Conservation (phyloP, 2,329 filamentous ascomycete species). For the Diplodia intermedia region DNA sequence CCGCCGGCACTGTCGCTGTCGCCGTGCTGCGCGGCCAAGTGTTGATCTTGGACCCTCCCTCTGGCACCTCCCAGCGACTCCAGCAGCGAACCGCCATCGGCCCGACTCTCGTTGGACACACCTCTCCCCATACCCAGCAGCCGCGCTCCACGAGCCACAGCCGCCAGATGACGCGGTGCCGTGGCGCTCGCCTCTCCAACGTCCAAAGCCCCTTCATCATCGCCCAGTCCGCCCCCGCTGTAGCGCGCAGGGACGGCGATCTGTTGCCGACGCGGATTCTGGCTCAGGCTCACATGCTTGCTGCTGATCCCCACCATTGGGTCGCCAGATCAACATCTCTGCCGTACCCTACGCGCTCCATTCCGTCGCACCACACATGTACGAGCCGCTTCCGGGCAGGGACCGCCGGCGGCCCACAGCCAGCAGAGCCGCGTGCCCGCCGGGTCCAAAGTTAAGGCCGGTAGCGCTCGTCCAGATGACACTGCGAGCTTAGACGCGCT, state of each 20-base stretch:
- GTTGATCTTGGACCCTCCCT: slow-evolving; percentile 22
- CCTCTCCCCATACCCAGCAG: slow-evolving; percentile 11
- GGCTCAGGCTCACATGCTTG: slow-evolving; percentile 28
- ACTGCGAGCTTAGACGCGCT: slow-evolving; percentile 15
- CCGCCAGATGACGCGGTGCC: slow-evolving; percentile 19
- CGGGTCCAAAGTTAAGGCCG: slow-evolving; percentile 6
- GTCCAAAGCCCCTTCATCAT: slow-evolving; percentile 14
- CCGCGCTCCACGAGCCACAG: slow-evolving; percentile 25
- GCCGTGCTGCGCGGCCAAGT: slow-evolving; percentile 11
- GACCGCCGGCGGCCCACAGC: neutral
- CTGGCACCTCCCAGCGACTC: neutral
- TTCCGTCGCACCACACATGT: neutral
- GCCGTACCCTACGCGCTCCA: slow-evolving; percentile 11
- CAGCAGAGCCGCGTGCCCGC: slow-evolving; percentile 17
- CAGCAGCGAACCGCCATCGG: slow-evolving; percentile 26
- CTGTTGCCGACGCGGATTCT: slow-evolving; percentile 18
- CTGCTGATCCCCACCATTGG: slow-evolving; percentile 27
- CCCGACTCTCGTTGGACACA: slow-evolving; percentile 18
- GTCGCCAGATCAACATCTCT: slow-evolving; percentile 20
- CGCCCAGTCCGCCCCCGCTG: slow-evolving; percentile 1
- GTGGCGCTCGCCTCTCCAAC: slow-evolving; percentile 18
- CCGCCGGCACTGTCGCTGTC: slow-evolving; percentile 6
- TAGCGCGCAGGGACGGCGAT: slow-evolving; percentile 9
- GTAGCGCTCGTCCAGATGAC: slow-evolving; percentile 15
- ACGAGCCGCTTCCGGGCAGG: neutral